Percentiles rank a stretch among this genome's conserved stretches.
Evolutionary conservation across 1,139 yeast species (phyloP).

Genomic region (Hyphopichia wangnamkhiaoensis): DNA sequence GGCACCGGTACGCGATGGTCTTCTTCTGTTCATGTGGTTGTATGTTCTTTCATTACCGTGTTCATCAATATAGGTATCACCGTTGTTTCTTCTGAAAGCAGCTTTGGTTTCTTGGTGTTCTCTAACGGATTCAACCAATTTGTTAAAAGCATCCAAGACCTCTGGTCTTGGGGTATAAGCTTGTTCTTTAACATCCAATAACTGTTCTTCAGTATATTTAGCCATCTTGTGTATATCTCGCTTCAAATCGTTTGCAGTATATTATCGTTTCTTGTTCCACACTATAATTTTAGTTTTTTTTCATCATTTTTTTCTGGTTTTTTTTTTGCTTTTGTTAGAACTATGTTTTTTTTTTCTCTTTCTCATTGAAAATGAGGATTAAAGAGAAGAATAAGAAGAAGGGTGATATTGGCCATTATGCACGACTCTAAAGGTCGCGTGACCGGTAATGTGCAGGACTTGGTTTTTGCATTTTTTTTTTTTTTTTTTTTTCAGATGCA

Average conservation of each 20-base stretch:
- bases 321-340: background rate
- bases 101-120: conserved; percentile 27
- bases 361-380: too few species aligned
- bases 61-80: conserved; percentile 52
- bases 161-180: conserved; percentile 63
- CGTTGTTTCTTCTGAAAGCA: conserved; percentile 40
- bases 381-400: too few species aligned
- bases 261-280: too few species aligned
- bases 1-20: conserved; percentile 56
- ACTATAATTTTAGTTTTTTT: too few species aligned
- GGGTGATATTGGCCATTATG: background rate
- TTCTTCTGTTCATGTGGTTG: conserved; percentile 55
- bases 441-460: background rate
- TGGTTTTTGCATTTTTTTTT: background rate
- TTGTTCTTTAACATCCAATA: conserved; percentile 54
- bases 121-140: conserved; percentile 65
- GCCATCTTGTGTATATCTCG: conserved; percentile 47
- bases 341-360: too few species aligned
- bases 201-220: conserved; percentile 72
- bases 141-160: conserved; percentile 64
- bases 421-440: conserved; percentile 3
- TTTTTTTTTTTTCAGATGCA: background rate
- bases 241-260: too few species aligned
- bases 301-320: background rate
- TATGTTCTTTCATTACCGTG: conserved; percentile 51